phyloP scores from a whole-genome alignment of 116 monocot genomes.

The Thalassia testudinum region DNA sequence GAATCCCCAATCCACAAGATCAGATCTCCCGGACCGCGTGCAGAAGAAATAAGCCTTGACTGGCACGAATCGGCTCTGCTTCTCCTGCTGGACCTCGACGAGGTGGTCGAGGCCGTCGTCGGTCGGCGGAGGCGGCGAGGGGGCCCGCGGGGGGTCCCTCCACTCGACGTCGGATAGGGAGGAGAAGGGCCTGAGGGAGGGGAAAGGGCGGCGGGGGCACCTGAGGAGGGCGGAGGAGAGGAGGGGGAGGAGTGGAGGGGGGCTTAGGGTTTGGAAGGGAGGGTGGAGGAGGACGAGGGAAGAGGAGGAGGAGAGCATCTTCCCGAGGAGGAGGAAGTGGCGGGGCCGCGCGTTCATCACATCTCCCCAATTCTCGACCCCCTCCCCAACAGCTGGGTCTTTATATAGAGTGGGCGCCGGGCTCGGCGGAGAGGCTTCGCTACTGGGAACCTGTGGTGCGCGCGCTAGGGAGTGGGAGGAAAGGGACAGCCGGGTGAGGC shows the following conservation, averaged over 20 bases:
- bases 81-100: conserved; percentile 74
- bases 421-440: too few species aligned
- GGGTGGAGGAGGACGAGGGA: not conserved
- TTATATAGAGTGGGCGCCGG: too few species aligned
- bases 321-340: too few species aligned
- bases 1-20: not conserved
- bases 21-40: conserved; percentile 31
- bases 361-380: too few species aligned
- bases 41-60: conserved; percentile 95
- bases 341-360: too few species aligned
- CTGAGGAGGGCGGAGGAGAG: not conserved
- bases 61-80: conserved; percentile 71
- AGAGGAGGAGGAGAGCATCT: not conserved
- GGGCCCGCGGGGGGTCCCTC: not conserved
- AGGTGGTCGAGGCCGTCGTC: conserved; percentile 35
- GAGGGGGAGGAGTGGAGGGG: not conserved
- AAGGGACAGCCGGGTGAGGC: too few species aligned
- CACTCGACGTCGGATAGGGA: conserved; percentile 26
- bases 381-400: too few species aligned
- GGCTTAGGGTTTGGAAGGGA: not conserved
- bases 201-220: conserved; percentile 3
- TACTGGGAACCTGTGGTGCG: too few species aligned
- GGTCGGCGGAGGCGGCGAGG: conserved; percentile 10
- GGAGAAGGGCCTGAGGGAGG: conserved; percentile 23
- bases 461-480: too few species aligned